Conservation (phyloP, 768 basidiomycete species). For the Epithele typhae region DNA sequence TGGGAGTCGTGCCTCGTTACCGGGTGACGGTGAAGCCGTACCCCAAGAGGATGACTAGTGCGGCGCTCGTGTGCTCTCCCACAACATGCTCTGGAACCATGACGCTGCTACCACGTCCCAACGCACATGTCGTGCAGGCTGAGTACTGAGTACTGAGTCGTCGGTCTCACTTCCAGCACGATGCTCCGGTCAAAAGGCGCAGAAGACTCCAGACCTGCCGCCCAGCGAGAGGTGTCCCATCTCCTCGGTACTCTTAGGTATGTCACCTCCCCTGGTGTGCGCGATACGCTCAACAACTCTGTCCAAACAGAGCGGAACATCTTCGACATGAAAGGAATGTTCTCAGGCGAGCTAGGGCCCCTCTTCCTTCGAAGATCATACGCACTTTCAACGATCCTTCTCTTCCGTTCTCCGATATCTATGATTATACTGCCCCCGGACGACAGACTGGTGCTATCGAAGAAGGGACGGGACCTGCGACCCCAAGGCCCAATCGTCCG, state of each 20-base stretch:
- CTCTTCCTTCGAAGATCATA: constrained; percentile 1
- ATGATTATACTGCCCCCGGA: constrained; percentile 6
- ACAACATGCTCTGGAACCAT: too few relatives aligned
- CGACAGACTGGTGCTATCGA: not conserved
- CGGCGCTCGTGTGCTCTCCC: too few relatives aligned
- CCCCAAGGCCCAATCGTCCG: too few relatives aligned
- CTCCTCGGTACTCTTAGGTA: constrained; percentile 52
- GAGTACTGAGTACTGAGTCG: too few relatives aligned
- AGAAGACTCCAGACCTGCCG: not conserved
- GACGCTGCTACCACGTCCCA: too few relatives aligned
- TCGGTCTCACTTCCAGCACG: too few relatives aligned
- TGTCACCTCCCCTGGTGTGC: constrained; percentile 11
- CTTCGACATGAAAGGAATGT: constrained; percentile 62
- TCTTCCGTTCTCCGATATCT: constrained; percentile 40
- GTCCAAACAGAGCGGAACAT: constrained; percentile 57
- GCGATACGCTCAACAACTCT: not conserved
- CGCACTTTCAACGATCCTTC: constrained; percentile 38
- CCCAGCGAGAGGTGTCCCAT: constrained; percentile 38
- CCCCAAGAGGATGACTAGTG: too few relatives aligned
- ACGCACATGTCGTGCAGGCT: too few relatives aligned
- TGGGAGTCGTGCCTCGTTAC: too few relatives aligned
- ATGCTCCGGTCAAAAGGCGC: not conserved
- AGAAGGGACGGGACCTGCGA: too few relatives aligned
- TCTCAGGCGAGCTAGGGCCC: constrained; percentile 23
- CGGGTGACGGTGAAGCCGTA: too few relatives aligned